phyloP scores from a whole-genome alignment of 2,329 filamentous ascomycete species.

The Colletotrichum nymphaeae region DNA sequence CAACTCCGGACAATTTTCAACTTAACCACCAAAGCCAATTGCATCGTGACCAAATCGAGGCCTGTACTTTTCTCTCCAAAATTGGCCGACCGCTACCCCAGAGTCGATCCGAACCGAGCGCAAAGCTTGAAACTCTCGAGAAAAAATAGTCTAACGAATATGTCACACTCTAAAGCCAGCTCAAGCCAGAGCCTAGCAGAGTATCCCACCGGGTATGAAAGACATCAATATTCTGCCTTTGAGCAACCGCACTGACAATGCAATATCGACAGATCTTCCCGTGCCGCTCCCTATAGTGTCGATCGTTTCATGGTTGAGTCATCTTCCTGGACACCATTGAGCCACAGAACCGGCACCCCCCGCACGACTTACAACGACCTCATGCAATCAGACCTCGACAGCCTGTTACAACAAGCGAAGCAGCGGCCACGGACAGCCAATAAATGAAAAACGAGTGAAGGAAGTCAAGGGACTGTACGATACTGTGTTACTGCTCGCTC shows the following conservation, averaged over 20 bases:
- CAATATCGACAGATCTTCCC: constrained; percentile 5
- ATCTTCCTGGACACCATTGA: constrained; percentile 23
- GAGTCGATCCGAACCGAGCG: background rate
- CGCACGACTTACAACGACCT: background rate
- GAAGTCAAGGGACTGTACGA: background rate
- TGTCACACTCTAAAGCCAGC: constrained; percentile 16
- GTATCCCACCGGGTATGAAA: constrained; percentile 2
- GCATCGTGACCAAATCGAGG: background rate
- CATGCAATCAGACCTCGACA: constrained; percentile 19
- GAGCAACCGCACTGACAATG: background rate
- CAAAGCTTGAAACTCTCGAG: background rate
- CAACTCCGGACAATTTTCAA: background rate
- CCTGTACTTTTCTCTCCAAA: background rate
- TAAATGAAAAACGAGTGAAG: background rate
- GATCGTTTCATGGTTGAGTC: constrained; percentile 21
- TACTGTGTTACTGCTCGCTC: background rate
- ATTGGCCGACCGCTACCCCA: background rate
- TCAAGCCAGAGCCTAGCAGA: background rate
- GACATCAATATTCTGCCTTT: background rate
- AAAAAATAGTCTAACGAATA: background rate
- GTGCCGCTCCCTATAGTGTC: constrained; percentile 22
- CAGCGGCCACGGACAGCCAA: background rate
- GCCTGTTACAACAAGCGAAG: constrained; percentile 3
- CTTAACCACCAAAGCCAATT: background rate
- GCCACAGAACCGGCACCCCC: background rate